phyloP scores from a whole-genome alignment of 805 yeast genomes.

The Candida yuanshanica region DNA sequence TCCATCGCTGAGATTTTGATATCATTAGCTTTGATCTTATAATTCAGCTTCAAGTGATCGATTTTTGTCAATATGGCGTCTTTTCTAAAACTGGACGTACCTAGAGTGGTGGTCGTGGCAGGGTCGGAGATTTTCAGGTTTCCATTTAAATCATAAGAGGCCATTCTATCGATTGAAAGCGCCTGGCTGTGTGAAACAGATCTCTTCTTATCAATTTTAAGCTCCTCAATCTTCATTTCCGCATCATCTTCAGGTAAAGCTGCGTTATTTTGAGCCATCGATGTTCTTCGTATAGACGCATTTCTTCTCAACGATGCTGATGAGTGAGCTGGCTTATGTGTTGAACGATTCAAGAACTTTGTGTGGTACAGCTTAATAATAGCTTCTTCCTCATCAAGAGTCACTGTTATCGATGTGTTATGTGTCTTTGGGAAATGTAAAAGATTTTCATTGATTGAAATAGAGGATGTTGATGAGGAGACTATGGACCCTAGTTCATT shows the following conservation, averaged over 20 bases:
- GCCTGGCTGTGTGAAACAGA: slow-evolving; percentile 34
- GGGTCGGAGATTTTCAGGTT: slow-evolving; percentile 41
- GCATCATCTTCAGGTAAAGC: slow-evolving; percentile 3
- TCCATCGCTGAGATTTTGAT: slow-evolving; percentile 34
- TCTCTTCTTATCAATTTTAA: slow-evolving; percentile 24
- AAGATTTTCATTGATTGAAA: slow-evolving; percentile 52
- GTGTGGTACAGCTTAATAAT: slow-evolving; percentile 51
- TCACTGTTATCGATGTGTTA: slow-evolving; percentile 44
- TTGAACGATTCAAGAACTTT: slow-evolving; percentile 32
- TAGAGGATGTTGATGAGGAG: slow-evolving; percentile 63
- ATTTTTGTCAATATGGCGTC: slow-evolving; percentile 68
- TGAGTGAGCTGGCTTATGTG: not conserved
- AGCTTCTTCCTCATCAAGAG: slow-evolving; percentile 43
- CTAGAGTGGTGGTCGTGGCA: slow-evolving; percentile 34
- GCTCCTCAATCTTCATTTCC: slow-evolving; percentile 5
- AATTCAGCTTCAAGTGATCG: slow-evolving; percentile 33
- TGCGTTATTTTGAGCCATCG: slow-evolving; percentile 1
- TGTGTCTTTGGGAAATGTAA: slow-evolving; percentile 45
- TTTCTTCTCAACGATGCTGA: slow-evolving; percentile 12
- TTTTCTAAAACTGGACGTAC: slow-evolving; percentile 37
- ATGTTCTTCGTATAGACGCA: slow-evolving; percentile 18
- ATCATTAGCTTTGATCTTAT: slow-evolving; percentile 25
- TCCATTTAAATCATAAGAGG: slow-evolving; percentile 36
- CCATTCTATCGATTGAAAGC: slow-evolving; percentile 40
- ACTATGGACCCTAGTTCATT: slow-evolving; percentile 67